These are phyloP conservation scores for Lobosporangium transversale DNA, from an alignment of 192 early-diverging fungal species.

Conservation along the genomic window DNA sequence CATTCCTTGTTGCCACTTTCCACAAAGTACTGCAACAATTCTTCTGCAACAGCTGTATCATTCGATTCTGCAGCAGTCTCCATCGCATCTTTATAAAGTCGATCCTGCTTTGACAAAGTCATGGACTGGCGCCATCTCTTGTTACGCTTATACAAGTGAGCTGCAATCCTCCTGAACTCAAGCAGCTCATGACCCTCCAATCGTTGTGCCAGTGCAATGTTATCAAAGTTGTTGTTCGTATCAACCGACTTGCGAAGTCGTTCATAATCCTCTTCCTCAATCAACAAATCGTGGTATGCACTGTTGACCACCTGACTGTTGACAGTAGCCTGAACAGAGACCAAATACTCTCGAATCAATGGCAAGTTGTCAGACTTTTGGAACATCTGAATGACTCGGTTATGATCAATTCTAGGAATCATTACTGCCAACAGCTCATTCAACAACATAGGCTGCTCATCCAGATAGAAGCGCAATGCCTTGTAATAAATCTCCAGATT, in stretches of 20 bases:
- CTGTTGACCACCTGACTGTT: conserved; percentile 97
- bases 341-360: conserved; percentile 94
- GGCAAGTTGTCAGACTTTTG: conserved; percentile 98
- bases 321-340: conserved; percentile 90
- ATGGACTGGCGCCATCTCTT: conserved; percentile 97
- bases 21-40: conserved; percentile 95
- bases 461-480: conserved; percentile 94
- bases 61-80: conserved; percentile 96
- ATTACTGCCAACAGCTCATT: conserved; percentile 92
- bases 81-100: conserved; percentile 99
- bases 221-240: conserved; percentile 95
- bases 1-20: conserved; percentile 91
- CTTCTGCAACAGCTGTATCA: conserved; percentile 91
- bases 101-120: conserved; percentile 95
- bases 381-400: conserved; percentile 97
- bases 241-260: conserved; percentile 96
- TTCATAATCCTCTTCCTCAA: conserved; percentile 98
- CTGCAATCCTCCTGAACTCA: conserved; percentile 97
- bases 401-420: conserved; percentile 94
- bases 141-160: conserved; percentile 96
- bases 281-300: conserved; percentile 95
- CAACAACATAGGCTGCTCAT: conserved; percentile 94
- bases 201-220: conserved; percentile 86
- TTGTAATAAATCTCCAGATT: conserved; percentile 99
- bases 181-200: conserved; percentile 97